Evolutionary conservation across 345 rosid genomes (phyloP).

Genomic region (Iberis pinnata): DNA sequence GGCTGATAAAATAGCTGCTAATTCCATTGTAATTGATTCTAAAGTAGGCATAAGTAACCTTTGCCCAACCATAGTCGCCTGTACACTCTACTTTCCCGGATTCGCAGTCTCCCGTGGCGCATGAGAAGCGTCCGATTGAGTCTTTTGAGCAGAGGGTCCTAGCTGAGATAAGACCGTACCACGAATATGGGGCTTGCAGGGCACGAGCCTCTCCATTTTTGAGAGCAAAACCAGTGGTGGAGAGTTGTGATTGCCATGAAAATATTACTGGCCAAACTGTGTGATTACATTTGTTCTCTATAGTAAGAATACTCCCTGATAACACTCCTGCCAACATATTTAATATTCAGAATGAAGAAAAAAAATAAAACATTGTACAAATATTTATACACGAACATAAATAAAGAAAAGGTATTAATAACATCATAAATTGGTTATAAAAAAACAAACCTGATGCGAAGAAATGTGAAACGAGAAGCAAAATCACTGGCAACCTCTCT

Average conservation of each 20-base stretch:
- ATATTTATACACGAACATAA: too few species aligned
- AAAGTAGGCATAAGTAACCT: conserved; percentile 15
- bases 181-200: conserved; percentile 18
- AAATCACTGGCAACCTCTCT: background rate
- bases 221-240: conserved; percentile 51
- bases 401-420: background rate
- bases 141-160: conserved; percentile 37
- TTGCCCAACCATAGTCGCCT: background rate
- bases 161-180: conserved; percentile 54
- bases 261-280: conserved; percentile 47
- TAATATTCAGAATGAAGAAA: background rate
- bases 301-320: conserved; percentile 13
- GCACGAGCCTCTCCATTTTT: conserved; percentile 23
- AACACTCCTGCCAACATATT: too few species aligned
- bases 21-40: conserved; percentile 5
- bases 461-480: background rate
- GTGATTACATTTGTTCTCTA: conserved; percentile 44
- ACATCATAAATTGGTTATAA: background rate
- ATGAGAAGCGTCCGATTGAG: conserved; percentile 5
- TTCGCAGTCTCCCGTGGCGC: conserved; percentile 38
- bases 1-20: conserved; percentile 31
- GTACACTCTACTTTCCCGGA: conserved; percentile 38
- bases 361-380: background rate
- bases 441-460: conserved; percentile 8
- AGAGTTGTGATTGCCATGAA: conserved; percentile 16